Percentiles rank a stretch among this genome's conserved stretches.
Evolutionary conservation across 169 alveolate species (phyloP).

Genomic region (Cryptosporidium parvum): DNA sequence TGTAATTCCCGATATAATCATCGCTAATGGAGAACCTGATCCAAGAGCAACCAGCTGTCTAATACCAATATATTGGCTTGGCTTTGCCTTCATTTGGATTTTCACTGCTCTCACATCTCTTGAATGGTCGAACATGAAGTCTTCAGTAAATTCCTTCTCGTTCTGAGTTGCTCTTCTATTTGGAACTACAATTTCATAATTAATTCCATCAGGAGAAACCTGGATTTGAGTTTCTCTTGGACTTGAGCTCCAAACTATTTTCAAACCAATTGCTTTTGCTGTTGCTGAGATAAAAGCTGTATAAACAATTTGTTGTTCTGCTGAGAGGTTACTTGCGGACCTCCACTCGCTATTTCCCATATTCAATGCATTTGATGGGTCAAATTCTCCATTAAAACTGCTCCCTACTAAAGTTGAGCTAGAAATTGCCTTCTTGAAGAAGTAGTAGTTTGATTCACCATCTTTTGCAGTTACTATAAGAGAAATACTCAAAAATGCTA

Average conservation of each 20-base stretch:
- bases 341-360: slow-evolving; percentile 73
- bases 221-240: slow-evolving; percentile 77
- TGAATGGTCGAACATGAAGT: slow-evolving; percentile 66
- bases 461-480: slow-evolving; percentile 16
- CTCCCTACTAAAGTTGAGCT: slow-evolving; percentile 55
- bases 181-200: slow-evolving; percentile 78
- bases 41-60: slow-evolving; percentile 88
- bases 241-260: slow-evolving; percentile 68
- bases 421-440: slow-evolving; percentile 45
- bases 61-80: slow-evolving; percentile 89
- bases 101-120: slow-evolving; percentile 79
- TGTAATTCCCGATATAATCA: slow-evolving; percentile 89
- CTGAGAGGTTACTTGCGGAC: slow-evolving; percentile 40
- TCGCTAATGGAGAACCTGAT: slow-evolving; percentile 88
- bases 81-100: slow-evolving; percentile 85
- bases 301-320: slow-evolving; percentile 55
- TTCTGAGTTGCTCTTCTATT: slow-evolving; percentile 79
- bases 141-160: slow-evolving; percentile 67
- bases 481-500: slow-evolving; percentile 13
- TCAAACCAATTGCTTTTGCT: slow-evolving; percentile 62
- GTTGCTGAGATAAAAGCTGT: slow-evolving; percentile 71
- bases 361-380: slow-evolving; percentile 66
- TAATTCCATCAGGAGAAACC: slow-evolving; percentile 80
- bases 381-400: slow-evolving; percentile 65
- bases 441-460: slow-evolving; percentile 70